Evolutionary conservation across 2,329 filamentous ascomycete genomes (phyloP), one percentile per base, ranked within the genome.

Genomic region (Colletotrichum falcatum): DNA sequence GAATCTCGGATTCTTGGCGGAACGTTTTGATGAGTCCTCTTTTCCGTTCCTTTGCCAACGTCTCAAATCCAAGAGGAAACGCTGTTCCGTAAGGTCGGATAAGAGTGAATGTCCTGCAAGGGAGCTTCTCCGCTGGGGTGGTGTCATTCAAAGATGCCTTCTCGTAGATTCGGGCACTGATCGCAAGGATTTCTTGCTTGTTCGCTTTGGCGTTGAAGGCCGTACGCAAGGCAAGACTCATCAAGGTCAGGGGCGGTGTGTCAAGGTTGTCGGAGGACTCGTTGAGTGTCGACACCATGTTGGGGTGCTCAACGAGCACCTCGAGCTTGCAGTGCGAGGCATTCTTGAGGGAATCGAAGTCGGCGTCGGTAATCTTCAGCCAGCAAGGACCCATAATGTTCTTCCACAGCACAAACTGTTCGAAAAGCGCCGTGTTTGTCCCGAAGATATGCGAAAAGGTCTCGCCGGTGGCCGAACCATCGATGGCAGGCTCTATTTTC

Each of bases 371-470:
- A 65, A 99, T 96, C 78, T 92, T 95, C 55, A 99, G 88, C 96
- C 96, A 99, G 80, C 96, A 98, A 37, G 96, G 96, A 1, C 96
- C 96, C 95, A 98, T 99, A 75, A 99, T 93, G 78, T 97, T 97
- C 83, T 98, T 98, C 93, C 95, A 98, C 6, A 99, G 87, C 26
- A 99, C 96, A 78, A 99, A 99, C 76, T 99, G 96, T 81, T 99
- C 96, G 76, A 99, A 99, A 0, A 99, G 86, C 1, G 94, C 90
- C 0, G 96, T 99, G 79, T 96, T 97, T 66, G 92, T 92, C 35
- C 97, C 96, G 75, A 99, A 99, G 30, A 97, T 91, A 74, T 94
- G 93, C 1, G 95, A 98, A 78, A 95, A 99, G 0, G 96, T 98
- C 79, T 97, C 91, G 35, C 96, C 96, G 49, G 86, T 89, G 7